Evolutionary conservation across 2,329 filamentous ascomycete genomes (phyloP).

Genomic region (Lasiodiplodia gonubiensis): DNA sequence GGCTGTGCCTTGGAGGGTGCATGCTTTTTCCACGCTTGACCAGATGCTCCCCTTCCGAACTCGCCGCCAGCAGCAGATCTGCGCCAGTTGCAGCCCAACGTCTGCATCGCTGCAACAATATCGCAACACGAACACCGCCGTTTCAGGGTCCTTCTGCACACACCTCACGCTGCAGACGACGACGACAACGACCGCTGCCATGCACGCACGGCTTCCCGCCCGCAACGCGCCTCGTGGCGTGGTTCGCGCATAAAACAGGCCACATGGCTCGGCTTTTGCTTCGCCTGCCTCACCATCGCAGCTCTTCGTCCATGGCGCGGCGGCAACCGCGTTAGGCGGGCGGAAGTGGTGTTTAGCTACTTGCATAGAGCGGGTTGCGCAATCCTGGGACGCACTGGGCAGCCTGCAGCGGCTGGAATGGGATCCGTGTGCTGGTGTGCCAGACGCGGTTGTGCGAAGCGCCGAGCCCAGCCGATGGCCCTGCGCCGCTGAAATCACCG

Average conservation of each 20-base stretch:
- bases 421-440: constrained; percentile 14
- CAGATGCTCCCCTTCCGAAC: constrained; percentile 17
- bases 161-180: constrained; percentile 7
- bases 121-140: constrained; percentile 26
- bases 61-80: constrained; percentile 20
- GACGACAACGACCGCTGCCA: neutral
- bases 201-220: constrained; percentile 8
- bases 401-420: constrained; percentile 7
- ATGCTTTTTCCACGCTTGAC: constrained; percentile 4
- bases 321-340: neutral
- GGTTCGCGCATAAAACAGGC: constrained; percentile 4
- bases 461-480: constrained; percentile 16
- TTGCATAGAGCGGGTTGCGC: constrained; percentile 23
- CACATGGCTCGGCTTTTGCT: constrained; percentile 13
- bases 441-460: constrained; percentile 13
- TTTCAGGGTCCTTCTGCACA: constrained; percentile 19
- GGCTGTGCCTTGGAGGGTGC: neutral
- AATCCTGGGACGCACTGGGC: constrained; percentile 25
- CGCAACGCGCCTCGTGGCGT: constrained; percentile 2
- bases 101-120: constrained; percentile 23
- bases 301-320: constrained; percentile 12
- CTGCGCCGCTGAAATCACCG: constrained; percentile 26
- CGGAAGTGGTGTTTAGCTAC: constrained; percentile 22
- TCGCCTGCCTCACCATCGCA: constrained; percentile 9
- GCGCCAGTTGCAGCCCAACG: constrained; percentile 22